Evolutionary conservation across 2,329 filamentous ascomycete genomes (phyloP).

Genomic region (Calonectria leucothoes): DNA sequence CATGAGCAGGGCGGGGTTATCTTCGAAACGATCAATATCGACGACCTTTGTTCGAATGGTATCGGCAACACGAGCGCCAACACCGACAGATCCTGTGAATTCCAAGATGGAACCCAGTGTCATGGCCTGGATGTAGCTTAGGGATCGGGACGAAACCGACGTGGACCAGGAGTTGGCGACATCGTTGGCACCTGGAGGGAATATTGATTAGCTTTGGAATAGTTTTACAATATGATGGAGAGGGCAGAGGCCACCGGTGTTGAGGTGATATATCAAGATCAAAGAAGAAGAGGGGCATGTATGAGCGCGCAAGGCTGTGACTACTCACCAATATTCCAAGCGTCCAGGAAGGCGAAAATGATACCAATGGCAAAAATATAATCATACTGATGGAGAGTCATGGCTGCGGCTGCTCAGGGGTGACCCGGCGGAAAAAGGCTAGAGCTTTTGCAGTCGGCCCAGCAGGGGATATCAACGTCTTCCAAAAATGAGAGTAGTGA

Average conservation of each 20-base stretch:
- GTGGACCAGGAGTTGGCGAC: slow-evolving; percentile 84
- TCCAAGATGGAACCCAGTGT: slow-evolving; percentile 69
- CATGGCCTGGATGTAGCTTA: slow-evolving; percentile 72
- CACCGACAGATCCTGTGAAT: slow-evolving; percentile 69
- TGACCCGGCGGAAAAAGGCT: background rate
- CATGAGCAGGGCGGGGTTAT: slow-evolving; percentile 66
- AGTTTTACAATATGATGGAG: too few species aligned
- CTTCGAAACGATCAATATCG: slow-evolving; percentile 58
- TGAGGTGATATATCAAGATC: background rate
- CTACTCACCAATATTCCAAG: slow-evolving; percentile 69
- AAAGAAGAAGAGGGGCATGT: too few species aligned
- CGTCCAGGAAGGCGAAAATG: slow-evolving; percentile 73
- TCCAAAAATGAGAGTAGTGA: slow-evolving; percentile 26
- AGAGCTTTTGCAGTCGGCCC: background rate
- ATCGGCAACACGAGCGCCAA: slow-evolving; percentile 70
- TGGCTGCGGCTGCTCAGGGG: slow-evolving; percentile 13
- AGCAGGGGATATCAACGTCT: slow-evolving; percentile 1
- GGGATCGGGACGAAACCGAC: slow-evolving; percentile 76
- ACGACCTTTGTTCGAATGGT: slow-evolving; percentile 74
- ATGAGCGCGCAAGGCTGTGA: background rate
- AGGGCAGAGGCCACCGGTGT: fast-evolving
- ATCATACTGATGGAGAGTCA: slow-evolving; percentile 62
- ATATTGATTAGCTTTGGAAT: slow-evolving; percentile 49
- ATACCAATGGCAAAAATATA: slow-evolving; percentile 74
- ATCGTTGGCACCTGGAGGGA: slow-evolving; percentile 58